Percentiles rank a stretch among this genome's conserved stretches.
Conservation (phyloP, 345 rosid genomes). For the Luvunga scandens region DNA sequence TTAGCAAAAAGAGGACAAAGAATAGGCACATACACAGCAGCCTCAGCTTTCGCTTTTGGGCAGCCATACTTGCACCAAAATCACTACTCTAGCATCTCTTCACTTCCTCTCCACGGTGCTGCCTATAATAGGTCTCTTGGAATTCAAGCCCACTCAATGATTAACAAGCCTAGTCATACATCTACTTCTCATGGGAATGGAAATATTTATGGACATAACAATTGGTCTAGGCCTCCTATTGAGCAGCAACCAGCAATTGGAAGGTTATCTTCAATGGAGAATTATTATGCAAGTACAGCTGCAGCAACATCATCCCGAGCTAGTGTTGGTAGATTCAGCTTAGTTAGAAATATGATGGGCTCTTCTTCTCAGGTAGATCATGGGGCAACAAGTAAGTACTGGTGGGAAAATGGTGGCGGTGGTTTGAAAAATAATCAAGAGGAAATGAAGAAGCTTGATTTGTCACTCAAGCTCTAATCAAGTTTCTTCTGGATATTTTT, state of each 20-base stretch:
- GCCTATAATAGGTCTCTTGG: conserved; percentile 53
- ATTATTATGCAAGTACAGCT: conserved; percentile 16
- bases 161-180: conserved; percentile 42
- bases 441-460: conserved; percentile 59
- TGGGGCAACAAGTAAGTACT: conserved; percentile 15
- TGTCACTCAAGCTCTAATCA: conserved; percentile 60
- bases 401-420: conserved; percentile 27
- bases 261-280: conserved; percentile 40
- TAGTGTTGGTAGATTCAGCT: conserved; percentile 39
- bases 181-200: conserved; percentile 34
- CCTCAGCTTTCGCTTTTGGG: conserved; percentile 43
- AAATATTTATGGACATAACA: conserved; percentile 28
- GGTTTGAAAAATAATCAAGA: conserved; percentile 40
- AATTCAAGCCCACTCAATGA: conserved; percentile 61
- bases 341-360: conserved; percentile 25
- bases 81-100: conserved; percentile 40
- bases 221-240: conserved; percentile 48
- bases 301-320: conserved; percentile 17
- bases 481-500: conserved; percentile 7
- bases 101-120: conserved; percentile 50
- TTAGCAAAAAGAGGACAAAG: conserved; percentile 68
- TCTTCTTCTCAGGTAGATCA: conserved; percentile 30
- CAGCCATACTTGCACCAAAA: conserved; percentile 40
- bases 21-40: conserved; percentile 29
- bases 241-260: conserved; percentile 57